A percentile compares a stretch with the other conserved stretches of the same genome.
Conservation (phyloP, 2,329 filamentous ascomycete species). For the Ascochyta fabae region DNA sequence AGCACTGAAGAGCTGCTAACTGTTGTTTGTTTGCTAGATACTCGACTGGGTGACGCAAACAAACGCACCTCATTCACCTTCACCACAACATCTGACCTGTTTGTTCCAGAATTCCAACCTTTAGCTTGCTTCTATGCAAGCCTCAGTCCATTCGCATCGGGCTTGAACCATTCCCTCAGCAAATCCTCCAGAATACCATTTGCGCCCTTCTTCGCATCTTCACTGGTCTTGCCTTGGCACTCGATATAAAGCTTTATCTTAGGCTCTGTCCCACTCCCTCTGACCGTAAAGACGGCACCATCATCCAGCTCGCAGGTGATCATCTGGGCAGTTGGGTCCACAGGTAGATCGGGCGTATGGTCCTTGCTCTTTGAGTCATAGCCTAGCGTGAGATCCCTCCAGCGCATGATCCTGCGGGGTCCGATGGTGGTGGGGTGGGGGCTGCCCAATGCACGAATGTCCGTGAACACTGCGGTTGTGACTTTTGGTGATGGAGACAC, state of each 20-base stretch:
- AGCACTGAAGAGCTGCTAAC: not conserved
- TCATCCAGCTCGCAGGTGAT: constrained; percentile 66
- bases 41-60: not conserved
- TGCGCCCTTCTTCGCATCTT: constrained; percentile 53
- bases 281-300: constrained; percentile 63
- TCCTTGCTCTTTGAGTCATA: constrained; percentile 63
- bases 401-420: constrained; percentile 59
- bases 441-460: constrained; percentile 56
- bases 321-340: constrained; percentile 67
- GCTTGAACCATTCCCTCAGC: constrained; percentile 58
- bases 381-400: constrained; percentile 68
- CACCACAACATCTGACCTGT: not conserved
- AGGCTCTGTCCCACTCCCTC: constrained; percentile 69
- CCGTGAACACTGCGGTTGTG: constrained; percentile 62
- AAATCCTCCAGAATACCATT: constrained; percentile 55
- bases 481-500: constrained; percentile 61
- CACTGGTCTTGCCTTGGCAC: constrained; percentile 51
- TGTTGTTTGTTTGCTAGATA: not conserved
- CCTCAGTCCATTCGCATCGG: constrained; percentile 44
- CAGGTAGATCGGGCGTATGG: constrained; percentile 61
- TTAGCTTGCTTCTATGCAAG: constrained; percentile 33
- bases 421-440: constrained; percentile 58
- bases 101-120: not conserved
- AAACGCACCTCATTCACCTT: not conserved
- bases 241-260: constrained; percentile 70